Base-by-base conservation (phyloP, 2,329 filamentous ascomycete species). In the Hypoxylon sp. region DNA sequence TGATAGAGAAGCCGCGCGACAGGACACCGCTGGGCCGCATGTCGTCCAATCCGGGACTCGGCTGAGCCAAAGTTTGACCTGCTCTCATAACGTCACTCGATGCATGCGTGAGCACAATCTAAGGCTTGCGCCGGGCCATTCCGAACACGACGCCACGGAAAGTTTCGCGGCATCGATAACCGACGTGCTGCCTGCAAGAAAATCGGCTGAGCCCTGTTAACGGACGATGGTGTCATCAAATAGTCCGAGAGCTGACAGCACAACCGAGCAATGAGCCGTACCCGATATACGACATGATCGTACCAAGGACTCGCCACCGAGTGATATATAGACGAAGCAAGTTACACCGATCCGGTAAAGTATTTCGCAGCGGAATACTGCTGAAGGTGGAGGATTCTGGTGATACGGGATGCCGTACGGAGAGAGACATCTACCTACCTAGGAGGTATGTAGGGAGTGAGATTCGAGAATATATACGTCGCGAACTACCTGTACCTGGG, bases 1-100 rank as follows among this genome's bases (percentile, higher is more conserved):
- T 85, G 56, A 71, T 85, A 27, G 82, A 85, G 67, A 85, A 84
- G 70, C 79, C 80, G 4, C 74, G 78, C 26, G 81, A 82, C 45
- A 75, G 79, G 58, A 79, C 78, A 35, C 77, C 78, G 0, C 62
- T 81, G 13, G 74, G 74, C 6, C 69, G 75, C 15, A 69, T 77
- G 48, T 69, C 65, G 6, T 55, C 65, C 3, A 70, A 63, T 48
- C 55, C 66, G 20, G 67, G 67, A 13, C 63, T 72, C 41, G 67
- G 67, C 27, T 72, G 52, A 68, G n/a, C 10, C 40, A 10, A 11
- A 37, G 18, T 24, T 15, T 23, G 24, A 21, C 3, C 27, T 38
- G 26, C 21, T 29, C 8, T 6, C 13, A 52, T 11, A 21, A 38
- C 33, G n/a, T 7, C 11, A 20, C 17, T 11, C 24, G 7, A 48